Base-by-base conservation (phyloP, 2,329 filamentous ascomycete species). In the Diplodia scrobiculata region DNA sequence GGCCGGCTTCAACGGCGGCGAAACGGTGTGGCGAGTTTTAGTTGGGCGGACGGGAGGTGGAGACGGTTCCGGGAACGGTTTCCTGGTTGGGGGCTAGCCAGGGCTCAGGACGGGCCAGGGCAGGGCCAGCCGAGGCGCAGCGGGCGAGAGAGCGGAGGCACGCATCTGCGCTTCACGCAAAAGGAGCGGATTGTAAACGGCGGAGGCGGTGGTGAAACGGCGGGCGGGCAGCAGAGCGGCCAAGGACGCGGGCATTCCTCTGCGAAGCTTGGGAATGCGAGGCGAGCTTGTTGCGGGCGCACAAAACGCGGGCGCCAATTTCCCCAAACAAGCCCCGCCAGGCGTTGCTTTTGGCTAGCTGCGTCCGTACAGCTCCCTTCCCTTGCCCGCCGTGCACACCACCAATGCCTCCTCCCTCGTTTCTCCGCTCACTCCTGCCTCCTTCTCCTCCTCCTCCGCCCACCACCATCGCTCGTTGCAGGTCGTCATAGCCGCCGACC, bases 241-340 rank as follows among this genome's bases (percentile, higher is more conserved):
- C 29, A 32, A 32, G 29, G 29, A 9, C 29, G 5, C 29, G 29
- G 14, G 38, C 38, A 60, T 60, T 60, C 55, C 54, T 58, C 34
- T 11, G 19, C 13, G 19, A 58, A n/a, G 54, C 54, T 45, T 58
- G 54, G 54, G 54, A 58, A 58, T 58, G 54, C 54, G 19, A 7
- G 34, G 21, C 25, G 54, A 41, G 54, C 54, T 59, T 38, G 36
- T 25, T 11, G 51, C 25, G 55, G 55, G 38, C n/a, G 55, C 55
- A 60, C 55, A 60, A 48, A 14, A 60, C 36, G 55, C 38, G 38
- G 55, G 38, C 55, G 25, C 55, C 55, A 60, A 60, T 60, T 34
- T 60, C 38, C 38, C 55, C 55, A 60, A 60, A 32, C 55, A 60
- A 60, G 55, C 36, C 54, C 55, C 36, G 54, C 38, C 55, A 55